Base-by-base conservation (phyloP, 352 stramenopile species). In the Phytophthora europaea region DNA sequence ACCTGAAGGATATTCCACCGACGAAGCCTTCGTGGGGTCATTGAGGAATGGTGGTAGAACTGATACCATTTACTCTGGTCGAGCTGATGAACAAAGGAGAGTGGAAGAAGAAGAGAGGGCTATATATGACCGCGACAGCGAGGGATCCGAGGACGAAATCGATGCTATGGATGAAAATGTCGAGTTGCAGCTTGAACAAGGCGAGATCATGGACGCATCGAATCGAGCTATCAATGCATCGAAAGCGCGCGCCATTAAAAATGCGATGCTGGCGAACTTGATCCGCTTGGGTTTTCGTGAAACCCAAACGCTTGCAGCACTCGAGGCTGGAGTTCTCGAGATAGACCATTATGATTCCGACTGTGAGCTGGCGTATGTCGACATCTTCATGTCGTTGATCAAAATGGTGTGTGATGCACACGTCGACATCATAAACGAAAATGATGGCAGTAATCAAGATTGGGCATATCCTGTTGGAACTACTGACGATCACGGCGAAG, bases 381-480 rank as follows among this genome's bases (percentile, higher is more conserved):
- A 94, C 61, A 92, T 94, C 48, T 94, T 94, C 65, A 82, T 93
- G 62, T 87, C 78, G 3, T 67, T 94, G 15, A 73, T 94, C 22
- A 91, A 92, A 67, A 87, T 92, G 64, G 83, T 94, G 3, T 89
- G 83, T 33, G 85, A 94, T 33, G 84, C 88, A n/a, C 88, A 94
- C 55, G 63, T 85, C 16, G 82, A 88, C 56, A 70, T 82, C 2
- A n/a, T 80, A 33, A 79, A 68, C n/a, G 60, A 70, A 16, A 47
- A 28, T 16, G 52, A 64, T 2, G 43, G 73, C 36, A 15, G 50
- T 20, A 40, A 12, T 8, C 66, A 58, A 40, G 50, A 58, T 59
- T 76, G 58, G 61, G 6, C 31, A 18, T 47, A 26, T 33, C 52
- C 40, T 9, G 51, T n/a, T 36, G 31, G 38, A 38, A 50, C 31